Percentiles rank a stretch among this genome's conserved stretches.
Conservation (phyloP, 2,329 filamentous ascomycete species). For the Sarocladiaceae sp. region DNA sequence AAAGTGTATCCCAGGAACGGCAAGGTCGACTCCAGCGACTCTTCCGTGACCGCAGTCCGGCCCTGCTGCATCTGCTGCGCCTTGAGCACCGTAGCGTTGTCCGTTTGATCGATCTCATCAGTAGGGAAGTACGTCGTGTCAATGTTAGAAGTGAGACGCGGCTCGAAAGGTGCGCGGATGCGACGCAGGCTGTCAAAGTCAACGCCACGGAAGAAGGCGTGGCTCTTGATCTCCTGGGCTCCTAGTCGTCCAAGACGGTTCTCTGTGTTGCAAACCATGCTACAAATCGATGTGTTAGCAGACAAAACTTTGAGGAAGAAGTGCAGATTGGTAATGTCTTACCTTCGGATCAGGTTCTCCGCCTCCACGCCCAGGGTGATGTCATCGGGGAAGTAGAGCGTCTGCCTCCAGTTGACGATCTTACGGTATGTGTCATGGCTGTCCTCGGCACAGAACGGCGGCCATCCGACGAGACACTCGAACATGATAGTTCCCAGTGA, state of each 20-base stretch:
- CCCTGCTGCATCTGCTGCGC: constrained; percentile 71
- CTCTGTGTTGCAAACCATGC: constrained; percentile 89
- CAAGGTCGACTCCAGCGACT: constrained; percentile 89
- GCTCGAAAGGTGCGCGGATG: constrained; percentile 94
- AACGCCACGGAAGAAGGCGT: constrained; percentile 94
- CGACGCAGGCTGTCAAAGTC: constrained; percentile 88
- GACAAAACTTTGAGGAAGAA: too few species aligned
- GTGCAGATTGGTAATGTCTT: too few species aligned
- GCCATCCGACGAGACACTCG: constrained; percentile 97
- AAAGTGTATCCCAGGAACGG: constrained; percentile 68
- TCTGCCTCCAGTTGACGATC: constrained; percentile 97
- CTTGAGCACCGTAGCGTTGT: constrained; percentile 81
- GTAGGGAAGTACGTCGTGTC: constrained; percentile 99
- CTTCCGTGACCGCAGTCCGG: constrained; percentile 51
- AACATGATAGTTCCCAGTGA: constrained; percentile 99
- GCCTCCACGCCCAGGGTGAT: constrained; percentile 83
- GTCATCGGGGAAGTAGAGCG: constrained; percentile 94
- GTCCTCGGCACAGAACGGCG: constrained; percentile 96
- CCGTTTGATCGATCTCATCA: constrained; percentile 95
- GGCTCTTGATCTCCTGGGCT: constrained; percentile 85
- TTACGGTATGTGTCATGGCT: constrained; percentile 97
- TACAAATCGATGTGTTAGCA: too few species aligned
- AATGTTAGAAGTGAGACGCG: constrained; percentile 83
- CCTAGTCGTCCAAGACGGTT: constrained; percentile 84
- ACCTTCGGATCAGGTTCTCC: constrained; percentile 89